phyloP scores from a whole-genome alignment of 306 rosid species.

The Vicia faba region DNA sequence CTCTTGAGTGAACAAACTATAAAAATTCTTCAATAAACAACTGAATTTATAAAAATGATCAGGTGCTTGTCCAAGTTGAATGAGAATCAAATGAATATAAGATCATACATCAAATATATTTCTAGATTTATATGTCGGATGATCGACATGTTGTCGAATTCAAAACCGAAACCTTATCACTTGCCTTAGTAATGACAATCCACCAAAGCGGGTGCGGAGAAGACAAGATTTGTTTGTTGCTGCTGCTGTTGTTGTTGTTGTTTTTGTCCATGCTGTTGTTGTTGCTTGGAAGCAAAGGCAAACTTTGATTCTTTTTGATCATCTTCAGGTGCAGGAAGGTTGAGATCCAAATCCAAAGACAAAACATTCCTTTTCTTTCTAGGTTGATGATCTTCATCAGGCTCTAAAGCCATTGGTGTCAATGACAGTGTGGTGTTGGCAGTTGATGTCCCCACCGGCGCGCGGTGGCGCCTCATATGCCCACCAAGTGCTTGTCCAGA shows the following conservation, averaged over 20 bases:
- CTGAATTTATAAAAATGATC: constrained; percentile 26
- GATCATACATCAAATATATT: constrained; percentile 22
- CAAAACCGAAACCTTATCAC: constrained; percentile 36
- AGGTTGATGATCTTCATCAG: constrained; percentile 46
- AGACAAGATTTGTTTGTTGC: constrained; percentile 52
- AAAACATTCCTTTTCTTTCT: constrained; percentile 58
- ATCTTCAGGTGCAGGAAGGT: constrained; percentile 96
- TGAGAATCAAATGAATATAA: constrained; percentile 56
- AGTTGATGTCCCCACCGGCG: constrained; percentile 36
- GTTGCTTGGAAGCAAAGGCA: constrained; percentile 63
- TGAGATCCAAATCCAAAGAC: constrained; percentile 87
- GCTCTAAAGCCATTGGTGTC: constrained; percentile 55
- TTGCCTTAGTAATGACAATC: constrained; percentile 85
- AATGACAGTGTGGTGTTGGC: constrained; percentile 52
- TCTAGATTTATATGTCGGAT: constrained; percentile 9
- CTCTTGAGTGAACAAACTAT: constrained; percentile 39
- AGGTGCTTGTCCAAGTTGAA: constrained; percentile 29
- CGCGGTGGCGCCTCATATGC: constrained; percentile 86
- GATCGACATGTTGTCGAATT: constrained; percentile 23
- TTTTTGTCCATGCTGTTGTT: constrained; percentile 33
- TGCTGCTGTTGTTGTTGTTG: constrained; percentile 41
- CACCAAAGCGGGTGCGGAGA: constrained; percentile 79
- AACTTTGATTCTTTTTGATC: constrained; percentile 68
- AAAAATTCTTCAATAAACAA: constrained; percentile 35
- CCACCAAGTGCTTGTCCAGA: constrained; percentile 96